These are phyloP conservation scores for Coemansia sp. DNA, from an alignment of 192 early-diverging fungal genomes.

Conservation along the genomic window DNA sequence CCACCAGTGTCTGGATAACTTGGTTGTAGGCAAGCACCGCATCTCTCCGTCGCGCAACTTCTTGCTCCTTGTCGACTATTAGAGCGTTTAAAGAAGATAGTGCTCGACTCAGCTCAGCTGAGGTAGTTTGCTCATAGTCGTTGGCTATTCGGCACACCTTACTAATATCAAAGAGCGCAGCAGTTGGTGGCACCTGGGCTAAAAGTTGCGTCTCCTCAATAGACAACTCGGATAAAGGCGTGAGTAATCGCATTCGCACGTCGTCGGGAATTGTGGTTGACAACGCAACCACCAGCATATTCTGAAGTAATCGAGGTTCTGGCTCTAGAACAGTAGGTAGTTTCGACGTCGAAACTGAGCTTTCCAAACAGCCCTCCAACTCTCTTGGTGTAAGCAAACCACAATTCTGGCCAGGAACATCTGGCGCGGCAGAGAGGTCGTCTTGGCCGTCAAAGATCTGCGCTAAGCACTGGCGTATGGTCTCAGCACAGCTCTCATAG, in stretches of 20 bases:
- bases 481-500: neutral
- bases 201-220: neutral
- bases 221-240: constrained; percentile 9
- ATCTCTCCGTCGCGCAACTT: constrained; percentile 28
- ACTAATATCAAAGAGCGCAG: constrained; percentile 9
- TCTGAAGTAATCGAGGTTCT: constrained; percentile 36
- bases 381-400: neutral
- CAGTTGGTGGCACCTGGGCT: neutral
- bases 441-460: neutral
- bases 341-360: no score
- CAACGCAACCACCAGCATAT: constrained; percentile 17
- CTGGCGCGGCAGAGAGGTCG: neutral
- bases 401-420: neutral
- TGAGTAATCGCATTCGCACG: constrained; percentile 3
- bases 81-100: constrained; percentile 23
- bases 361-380: constrained; percentile 3
- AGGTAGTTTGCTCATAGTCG: neutral
- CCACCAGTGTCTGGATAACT: constrained; percentile 45
- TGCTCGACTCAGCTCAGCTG: constrained; percentile 13
- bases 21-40: constrained; percentile 42
- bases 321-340: neutral
- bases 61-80: constrained; percentile 13
- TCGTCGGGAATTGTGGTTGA: constrained; percentile 5
- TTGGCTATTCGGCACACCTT: constrained; percentile 18
- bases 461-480: constrained; percentile 14